Base-by-base conservation (phyloP, 2,329 filamentous ascomycete genomes). In the Alternaria infectoria region DNA sequence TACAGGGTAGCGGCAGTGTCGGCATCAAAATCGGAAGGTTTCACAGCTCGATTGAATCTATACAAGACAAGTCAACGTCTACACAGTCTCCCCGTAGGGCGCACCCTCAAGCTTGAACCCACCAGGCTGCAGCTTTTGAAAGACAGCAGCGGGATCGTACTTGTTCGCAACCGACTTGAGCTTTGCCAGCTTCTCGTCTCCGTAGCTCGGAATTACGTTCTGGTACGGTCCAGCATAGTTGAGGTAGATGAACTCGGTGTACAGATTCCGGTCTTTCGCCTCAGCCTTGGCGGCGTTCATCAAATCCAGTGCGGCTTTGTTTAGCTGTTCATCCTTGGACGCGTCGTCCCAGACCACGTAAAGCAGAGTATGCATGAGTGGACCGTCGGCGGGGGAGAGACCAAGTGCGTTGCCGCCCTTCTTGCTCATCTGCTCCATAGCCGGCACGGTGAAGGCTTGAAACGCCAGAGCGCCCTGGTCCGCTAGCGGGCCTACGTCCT, bases 161-260 rank as follows among this genome's bases (percentile, higher is more conserved):
- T 70, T 71, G 26, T 64, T 61, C 36, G 69, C 65, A 15, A 74
- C 49, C 3, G 25, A 23, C 55, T 69, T 69, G 43, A 74, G 59
- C 25, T 64, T 71, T 17, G 65, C 62, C 44, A 74, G 54, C 46
- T 81, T 84, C 12, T 65, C 68, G 13, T 69, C 51, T 1, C 83
- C 83, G 62, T 85, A 85, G 23, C 80, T 76, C 7, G 71, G 67
- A 23, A 85, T 64, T 1, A 81, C 77, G 62, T 82, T 77, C 66
- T 85, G 82, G 63, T 76, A 81, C 59, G 77, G 72, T 47, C 76
- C 77, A 11, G 81, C 83, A 62, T 85, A 84, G 68, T 85, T 85
- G 78, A 84, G 80, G 70, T 84, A 85, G 26, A 83, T 66, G 60
- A 77, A 84, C 6, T 56, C 55, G 7, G 44, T 61, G 17, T 62